Conservation (phyloP, 83 land plant species). For the Picea abies region DNA sequence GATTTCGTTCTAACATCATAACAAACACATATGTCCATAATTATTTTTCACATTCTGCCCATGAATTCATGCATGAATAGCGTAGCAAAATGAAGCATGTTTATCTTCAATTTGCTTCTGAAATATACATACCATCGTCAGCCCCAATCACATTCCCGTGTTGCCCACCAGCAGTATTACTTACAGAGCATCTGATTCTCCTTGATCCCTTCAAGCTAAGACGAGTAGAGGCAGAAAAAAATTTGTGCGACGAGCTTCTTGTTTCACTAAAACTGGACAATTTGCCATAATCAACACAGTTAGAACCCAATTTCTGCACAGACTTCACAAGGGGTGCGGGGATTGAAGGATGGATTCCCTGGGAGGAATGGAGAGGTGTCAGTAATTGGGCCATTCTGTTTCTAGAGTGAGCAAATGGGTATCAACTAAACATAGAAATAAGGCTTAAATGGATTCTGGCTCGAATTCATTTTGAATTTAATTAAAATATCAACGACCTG, state of each 20-base stretch:
- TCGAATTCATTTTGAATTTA: no score
- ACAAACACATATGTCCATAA: background rate
- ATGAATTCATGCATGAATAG: background rate
- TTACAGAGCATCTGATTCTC: constrained; percentile 10
- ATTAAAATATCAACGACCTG: no score
- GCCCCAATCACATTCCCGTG: constrained; percentile 9
- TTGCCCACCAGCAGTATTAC: background rate
- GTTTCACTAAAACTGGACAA: background rate
- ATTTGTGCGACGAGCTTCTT: background rate
- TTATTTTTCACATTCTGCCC: background rate
- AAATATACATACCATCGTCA: constrained; percentile 9
- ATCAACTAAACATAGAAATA: constrained; percentile 2
- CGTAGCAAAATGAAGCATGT: background rate
- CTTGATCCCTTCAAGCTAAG: background rate
- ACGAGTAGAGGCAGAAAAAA: background rate
- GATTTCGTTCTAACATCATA: background rate
- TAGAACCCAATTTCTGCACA: background rate
- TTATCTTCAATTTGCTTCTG: background rate
- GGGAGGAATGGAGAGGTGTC: background rate
- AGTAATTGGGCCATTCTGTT: constrained; percentile 4
- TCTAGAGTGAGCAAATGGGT: background rate
- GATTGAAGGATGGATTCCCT: background rate
- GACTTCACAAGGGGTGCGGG: background rate
- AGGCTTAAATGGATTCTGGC: background rate
- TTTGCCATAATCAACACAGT: background rate